Evolutionary conservation across 768 basidiomycete species (phyloP).

Genomic region (Amanita polypyramis): DNA sequence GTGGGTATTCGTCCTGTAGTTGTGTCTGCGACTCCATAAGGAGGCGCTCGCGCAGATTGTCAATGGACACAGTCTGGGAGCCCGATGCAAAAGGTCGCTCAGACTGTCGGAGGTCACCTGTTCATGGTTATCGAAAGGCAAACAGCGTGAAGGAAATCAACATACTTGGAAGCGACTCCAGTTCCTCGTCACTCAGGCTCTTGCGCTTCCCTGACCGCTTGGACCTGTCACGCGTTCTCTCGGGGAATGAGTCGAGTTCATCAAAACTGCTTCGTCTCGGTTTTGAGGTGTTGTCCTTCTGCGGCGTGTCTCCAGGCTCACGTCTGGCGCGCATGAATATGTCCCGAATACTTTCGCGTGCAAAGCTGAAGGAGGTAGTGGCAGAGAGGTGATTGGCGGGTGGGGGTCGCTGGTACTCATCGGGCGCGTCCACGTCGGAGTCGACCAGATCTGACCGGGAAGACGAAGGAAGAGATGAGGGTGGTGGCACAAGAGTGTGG

Average conservation of each 20-base stretch:
- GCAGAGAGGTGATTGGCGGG: not conserved
- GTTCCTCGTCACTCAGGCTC: slow-evolving; percentile 63
- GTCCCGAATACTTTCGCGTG: slow-evolving; percentile 49
- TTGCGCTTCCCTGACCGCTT: slow-evolving; percentile 40
- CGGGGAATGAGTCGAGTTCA: slow-evolving; percentile 47
- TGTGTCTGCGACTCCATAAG: slow-evolving; percentile 18
- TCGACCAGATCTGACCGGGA: slow-evolving; percentile 45
- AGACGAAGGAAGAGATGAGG: too few relatives aligned
- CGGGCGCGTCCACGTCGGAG: slow-evolving; percentile 12
- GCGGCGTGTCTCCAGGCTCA: slow-evolving; percentile 55
- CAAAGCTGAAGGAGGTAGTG: slow-evolving; percentile 23
- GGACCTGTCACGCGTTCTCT: slow-evolving; percentile 27
- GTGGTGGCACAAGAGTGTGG: slow-evolving; percentile 16
- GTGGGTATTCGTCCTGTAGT: slow-evolving; percentile 24
- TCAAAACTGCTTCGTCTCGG: slow-evolving; percentile 45
- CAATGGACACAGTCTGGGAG: slow-evolving; percentile 6
- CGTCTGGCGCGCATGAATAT: slow-evolving; percentile 59
- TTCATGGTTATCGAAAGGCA: slow-evolving; percentile 11
- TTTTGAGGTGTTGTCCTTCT: slow-evolving; percentile 27
- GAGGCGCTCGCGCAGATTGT: slow-evolving; percentile 24
- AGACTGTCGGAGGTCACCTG: slow-evolving; percentile 1
- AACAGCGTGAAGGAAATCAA: not conserved
- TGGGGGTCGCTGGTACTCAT: not conserved
- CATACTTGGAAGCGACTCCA: slow-evolving; percentile 28
- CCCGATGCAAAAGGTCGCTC: slow-evolving; percentile 16